These are phyloP conservation scores for Trypanosoma brucei DNA, from an alignment of 208 protist genomes.

Conservation along the genomic window DNA sequence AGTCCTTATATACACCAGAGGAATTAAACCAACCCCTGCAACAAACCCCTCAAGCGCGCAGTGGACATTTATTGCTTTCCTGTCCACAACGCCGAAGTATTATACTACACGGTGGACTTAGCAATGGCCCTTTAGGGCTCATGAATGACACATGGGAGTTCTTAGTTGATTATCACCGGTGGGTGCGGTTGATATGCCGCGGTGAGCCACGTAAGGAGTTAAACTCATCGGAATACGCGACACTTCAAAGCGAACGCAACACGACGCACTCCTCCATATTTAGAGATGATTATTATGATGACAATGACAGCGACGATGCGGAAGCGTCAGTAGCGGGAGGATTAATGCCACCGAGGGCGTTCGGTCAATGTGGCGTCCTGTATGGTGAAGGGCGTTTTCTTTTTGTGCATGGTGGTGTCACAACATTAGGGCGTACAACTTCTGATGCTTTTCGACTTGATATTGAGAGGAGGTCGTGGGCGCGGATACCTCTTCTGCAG, in stretches of 20 bases:
- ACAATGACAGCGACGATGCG: not conserved
- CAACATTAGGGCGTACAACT: slow-evolving; percentile 12
- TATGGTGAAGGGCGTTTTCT: slow-evolving; percentile 29
- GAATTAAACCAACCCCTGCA: slow-evolving; percentile 22
- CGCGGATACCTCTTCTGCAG: slow-evolving; percentile 17
- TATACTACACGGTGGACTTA: slow-evolving; percentile 51
- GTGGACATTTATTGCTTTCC: slow-evolving; percentile 48
- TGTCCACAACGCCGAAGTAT: slow-evolving; percentile 29
- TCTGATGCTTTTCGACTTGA: slow-evolving; percentile 35
- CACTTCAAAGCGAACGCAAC: not conserved
- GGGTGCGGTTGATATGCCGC: slow-evolving; percentile 32
- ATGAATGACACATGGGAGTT: slow-evolving; percentile 71
- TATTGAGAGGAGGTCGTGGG: slow-evolving; percentile 32
- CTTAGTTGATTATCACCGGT: slow-evolving; percentile 26
- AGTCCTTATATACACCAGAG: slow-evolving; percentile 16
- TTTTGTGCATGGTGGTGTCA: slow-evolving; percentile 45
- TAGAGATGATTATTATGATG: not conserved
- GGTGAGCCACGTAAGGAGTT: not conserved
- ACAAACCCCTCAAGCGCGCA: slow-evolving; percentile 33
- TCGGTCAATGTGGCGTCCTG: slow-evolving; percentile 45
- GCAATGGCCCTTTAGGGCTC: slow-evolving; percentile 12
- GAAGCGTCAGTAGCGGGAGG: not conserved
- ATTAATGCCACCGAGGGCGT: slow-evolving; percentile 40
- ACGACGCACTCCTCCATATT: not conserved
- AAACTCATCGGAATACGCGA: not conserved